Evolutionary conservation across 257 asterid species (phyloP).

Genomic region (Solanum chaucha): DNA sequence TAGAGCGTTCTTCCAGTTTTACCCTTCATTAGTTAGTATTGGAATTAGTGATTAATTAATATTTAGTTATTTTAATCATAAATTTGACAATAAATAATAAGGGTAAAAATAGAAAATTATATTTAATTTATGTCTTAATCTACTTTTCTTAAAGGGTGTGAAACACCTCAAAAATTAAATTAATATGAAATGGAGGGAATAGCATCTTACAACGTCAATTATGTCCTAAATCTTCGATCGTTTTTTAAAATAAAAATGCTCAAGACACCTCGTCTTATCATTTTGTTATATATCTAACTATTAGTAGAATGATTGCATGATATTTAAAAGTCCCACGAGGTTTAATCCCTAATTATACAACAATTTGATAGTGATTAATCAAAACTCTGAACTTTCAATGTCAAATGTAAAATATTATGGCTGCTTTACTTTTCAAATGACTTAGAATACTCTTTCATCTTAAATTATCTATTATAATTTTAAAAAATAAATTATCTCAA

Average conservation of each 20-base stretch:
- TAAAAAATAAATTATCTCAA: not conserved
- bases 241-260: not conserved
- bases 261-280: not conserved
- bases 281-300: too few species aligned
- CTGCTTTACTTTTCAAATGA: not conserved
- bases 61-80: too few species aligned
- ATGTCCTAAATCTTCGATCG: not conserved
- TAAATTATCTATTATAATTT: not conserved
- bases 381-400: not conserved
- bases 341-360: not conserved
- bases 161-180: too few species aligned
- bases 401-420: not conserved
- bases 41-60: too few species aligned
- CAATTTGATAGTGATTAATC: not conserved
- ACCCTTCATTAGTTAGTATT: too few species aligned
- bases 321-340: not conserved
- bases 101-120: too few species aligned
- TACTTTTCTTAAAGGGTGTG: too few species aligned
- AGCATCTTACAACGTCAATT: not conserved
- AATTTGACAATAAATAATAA: too few species aligned
- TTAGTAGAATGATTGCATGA: not conserved
- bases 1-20: too few species aligned
- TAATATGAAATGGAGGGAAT: too few species aligned
- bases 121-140: too few species aligned
- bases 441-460: rapidly evolving